Percentiles rank a stretch among this genome's conserved stretches.
Conservation (phyloP, 2,329 filamentous ascomycete species). For the Paecilomyces sp. region DNA sequence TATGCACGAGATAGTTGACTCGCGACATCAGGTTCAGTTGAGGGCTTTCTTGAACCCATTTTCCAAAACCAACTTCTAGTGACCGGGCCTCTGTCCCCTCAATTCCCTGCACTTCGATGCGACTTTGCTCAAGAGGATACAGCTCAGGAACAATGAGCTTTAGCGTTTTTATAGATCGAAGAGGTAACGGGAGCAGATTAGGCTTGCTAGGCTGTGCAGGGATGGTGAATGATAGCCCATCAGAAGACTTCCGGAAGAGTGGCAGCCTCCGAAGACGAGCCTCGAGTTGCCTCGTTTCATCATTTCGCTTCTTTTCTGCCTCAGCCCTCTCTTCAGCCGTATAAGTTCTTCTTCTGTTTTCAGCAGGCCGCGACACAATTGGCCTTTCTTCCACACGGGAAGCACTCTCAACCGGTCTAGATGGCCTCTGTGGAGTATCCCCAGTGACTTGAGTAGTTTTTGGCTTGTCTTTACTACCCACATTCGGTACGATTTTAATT, state of each 20-base stretch:
- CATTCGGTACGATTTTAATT: conserved; percentile 60
- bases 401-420: not conserved
- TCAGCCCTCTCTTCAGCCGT: conserved; percentile 53
- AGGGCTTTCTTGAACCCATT: conserved; percentile 49
- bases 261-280: conserved; percentile 63
- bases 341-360: conserved; percentile 44
- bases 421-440: not conserved
- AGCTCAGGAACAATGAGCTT: conserved; percentile 62
- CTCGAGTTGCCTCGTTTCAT: conserved; percentile 66
- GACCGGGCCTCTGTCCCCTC: conserved; percentile 53
- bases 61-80: conserved; percentile 59
- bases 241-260: conserved; percentile 60
- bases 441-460: conserved; percentile 3
- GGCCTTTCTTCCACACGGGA: not conserved
- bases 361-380: conserved; percentile 17
- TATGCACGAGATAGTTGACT: conserved; percentile 66
- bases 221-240: conserved; percentile 64
- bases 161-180: conserved; percentile 57
- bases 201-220: conserved; percentile 61
- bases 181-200: conserved; percentile 51
- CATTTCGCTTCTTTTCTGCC: conserved; percentile 57
- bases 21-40: conserved; percentile 64
- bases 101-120: conserved; percentile 59
- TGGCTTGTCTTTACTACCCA: conserved; percentile 32
- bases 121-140: conserved; percentile 64